Evolutionary conservation across 192 early-diverging fungal species (phyloP), one percentile per base, ranked within the genome.

Genomic region (Dissophora globulifera): DNA sequence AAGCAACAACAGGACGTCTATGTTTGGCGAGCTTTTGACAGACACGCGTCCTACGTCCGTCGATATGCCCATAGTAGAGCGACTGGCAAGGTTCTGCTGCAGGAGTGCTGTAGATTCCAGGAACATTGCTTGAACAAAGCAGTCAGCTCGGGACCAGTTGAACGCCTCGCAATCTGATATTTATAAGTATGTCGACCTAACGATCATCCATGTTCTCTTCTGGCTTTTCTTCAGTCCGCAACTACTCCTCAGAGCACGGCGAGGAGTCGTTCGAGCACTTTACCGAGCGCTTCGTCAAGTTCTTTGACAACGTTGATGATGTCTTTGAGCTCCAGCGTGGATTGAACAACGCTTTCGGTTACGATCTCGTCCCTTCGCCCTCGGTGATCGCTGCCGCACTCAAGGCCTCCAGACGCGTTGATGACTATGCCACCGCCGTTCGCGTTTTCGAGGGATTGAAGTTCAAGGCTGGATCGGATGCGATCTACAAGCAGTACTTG

Each of bases 241-340:
- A 59, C 66, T 69, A 69, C 50, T 91, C 92, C 25, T 81, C 85
- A 33, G 72, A 58, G 33, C 88, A 91, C 79, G 81, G 85, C 45
- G 90, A 90, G 53, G 91, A 92, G 74, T 82, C 89, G 45, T 94
- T 86, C 76, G 93, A 94, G 70, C 87, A 88, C 57, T 92, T 92
- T 74, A 91, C 87, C 29, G 87, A 90, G 69, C 92, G 91, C 64
- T 93, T 91, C 68, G 85, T 91, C 67, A 88, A 88, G 82, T 93
- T 93, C 79, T 94, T 94, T 82, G 90, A 93, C 56, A 88, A 88
- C 62, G 91, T 91, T 50, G 92, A 94, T 58, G 97, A 99, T 84
- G 89, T 93, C 74, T 98, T 97, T 82, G 97, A 99, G 87, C 89
- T 99, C 46, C 94, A 98, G 86, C 90, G 95, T 75, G 95, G 96